Conservation (phyloP, 2,329 filamentous ascomycete species). For the Phyllosticta ampelicida region DNA sequence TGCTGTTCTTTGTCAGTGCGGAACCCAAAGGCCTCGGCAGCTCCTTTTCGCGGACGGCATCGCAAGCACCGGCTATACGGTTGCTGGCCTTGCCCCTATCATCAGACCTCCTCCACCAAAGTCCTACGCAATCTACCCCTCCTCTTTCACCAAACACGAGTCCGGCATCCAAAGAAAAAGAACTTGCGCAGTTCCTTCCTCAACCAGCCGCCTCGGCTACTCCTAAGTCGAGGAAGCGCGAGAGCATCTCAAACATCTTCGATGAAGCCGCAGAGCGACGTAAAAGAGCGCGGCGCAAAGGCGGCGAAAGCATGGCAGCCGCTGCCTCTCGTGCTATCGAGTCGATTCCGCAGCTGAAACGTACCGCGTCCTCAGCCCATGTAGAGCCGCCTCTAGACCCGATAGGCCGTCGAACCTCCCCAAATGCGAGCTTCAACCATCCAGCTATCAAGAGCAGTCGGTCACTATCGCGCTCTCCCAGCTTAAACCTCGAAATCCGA, state of each 20-base stretch:
- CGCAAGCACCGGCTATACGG: neutral
- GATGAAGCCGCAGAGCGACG: constrained; percentile 36
- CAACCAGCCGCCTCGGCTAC: constrained; percentile 13
- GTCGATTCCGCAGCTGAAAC: neutral
- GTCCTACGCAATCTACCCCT: constrained; percentile 16
- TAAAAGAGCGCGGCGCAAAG: constrained; percentile 31
- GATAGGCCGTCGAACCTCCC: too few relatives aligned
- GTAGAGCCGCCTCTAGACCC: neutral
- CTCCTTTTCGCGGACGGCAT: neutral
- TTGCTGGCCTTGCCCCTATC: constrained; percentile 31
- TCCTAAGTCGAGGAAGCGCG: constrained; percentile 29
- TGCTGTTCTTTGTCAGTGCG: constrained; percentile 36
- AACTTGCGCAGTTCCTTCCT: constrained; percentile 22
- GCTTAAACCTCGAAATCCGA: neutral
- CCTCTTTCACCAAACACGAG: constrained; percentile 15
- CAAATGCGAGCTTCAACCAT: constrained; percentile 11
- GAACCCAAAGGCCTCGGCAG: neutral
- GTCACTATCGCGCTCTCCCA: constrained; percentile 7
- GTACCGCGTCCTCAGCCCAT: neutral
- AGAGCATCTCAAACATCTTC: constrained; percentile 33
- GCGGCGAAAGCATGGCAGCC: constrained; percentile 33
- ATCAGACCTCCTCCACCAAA: constrained; percentile 28
- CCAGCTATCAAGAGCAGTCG: constrained; percentile 15
- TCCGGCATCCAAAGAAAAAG: neutral
- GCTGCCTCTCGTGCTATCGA: constrained; percentile 27